These are phyloP conservation scores for Astrothelium macrocarpum DNA, from an alignment of 495 filamentous ascomycete species.

Conservation along the genomic window DNA sequence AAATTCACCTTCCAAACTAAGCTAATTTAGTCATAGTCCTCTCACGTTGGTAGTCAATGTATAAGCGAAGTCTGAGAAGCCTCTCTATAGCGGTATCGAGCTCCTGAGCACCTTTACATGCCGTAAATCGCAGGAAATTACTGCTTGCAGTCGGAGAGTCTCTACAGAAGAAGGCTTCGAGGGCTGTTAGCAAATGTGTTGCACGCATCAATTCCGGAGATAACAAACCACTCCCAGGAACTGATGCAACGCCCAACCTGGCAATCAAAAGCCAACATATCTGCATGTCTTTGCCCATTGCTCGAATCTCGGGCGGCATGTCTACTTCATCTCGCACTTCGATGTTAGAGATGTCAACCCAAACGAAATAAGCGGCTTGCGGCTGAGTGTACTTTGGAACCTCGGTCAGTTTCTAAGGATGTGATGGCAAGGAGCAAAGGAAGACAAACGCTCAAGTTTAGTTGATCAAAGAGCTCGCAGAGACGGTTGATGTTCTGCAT, in stretches of 20 bases:
- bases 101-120: too few relatives aligned
- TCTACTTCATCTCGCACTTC: background rate
- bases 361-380: slow-evolving; percentile 13
- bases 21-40: too few relatives aligned
- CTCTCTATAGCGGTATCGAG: too few relatives aligned
- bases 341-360: slow-evolving; percentile 10
- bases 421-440: too few relatives aligned
- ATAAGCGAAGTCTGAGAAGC: too few relatives aligned
- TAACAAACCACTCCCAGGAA: slow-evolving; percentile 5
- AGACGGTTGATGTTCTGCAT: slow-evolving; percentile 9
- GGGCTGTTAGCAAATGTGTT: too few relatives aligned
- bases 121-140: too few relatives aligned
- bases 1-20: too few relatives aligned
- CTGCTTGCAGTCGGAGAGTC: too few relatives aligned
- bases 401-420: background rate
- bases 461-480: slow-evolving; percentile 11
- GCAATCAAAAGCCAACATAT: slow-evolving; percentile 9
- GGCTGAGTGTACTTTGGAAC: slow-evolving; percentile 13
- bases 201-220: too few relatives aligned
- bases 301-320: background rate
- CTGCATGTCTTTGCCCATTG: slow-evolving; percentile 6
- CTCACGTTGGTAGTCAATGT: too few relatives aligned
- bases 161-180: too few relatives aligned
- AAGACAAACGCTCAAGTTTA: background rate
- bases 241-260: slow-evolving; percentile 11